Conservation (phyloP, 2,329 filamentous ascomycete species). For the Fusarium redolens region DNA sequence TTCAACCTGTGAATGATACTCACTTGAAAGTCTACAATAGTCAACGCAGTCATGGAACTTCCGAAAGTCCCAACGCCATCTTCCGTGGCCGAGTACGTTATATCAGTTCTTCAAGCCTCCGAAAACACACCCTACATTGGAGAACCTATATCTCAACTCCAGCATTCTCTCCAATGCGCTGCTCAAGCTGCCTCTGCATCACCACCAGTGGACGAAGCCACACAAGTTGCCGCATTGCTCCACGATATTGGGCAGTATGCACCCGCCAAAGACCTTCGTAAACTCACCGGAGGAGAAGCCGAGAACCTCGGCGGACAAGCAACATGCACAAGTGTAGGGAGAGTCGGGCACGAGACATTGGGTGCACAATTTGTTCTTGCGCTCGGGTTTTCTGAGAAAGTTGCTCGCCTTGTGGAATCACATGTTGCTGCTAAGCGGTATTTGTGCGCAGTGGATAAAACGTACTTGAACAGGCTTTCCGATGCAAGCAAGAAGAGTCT, state of each 20-base stretch:
- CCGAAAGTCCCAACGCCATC: neutral
- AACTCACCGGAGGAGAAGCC: neutral
- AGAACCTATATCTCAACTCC: neutral
- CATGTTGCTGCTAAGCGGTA: neutral
- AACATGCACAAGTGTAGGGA: neutral
- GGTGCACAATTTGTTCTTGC: neutral
- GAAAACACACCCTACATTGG: neutral
- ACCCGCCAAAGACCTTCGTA: neutral
- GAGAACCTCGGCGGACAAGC: neutral
- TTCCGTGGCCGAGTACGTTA: neutral
- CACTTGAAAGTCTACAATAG: fast-evolving
- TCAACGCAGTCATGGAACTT: neutral
- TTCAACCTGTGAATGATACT: fast-evolving
- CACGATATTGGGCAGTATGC: neutral
- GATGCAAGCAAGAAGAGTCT: neutral
- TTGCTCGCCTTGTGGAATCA: neutral
- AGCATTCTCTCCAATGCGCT: neutral
- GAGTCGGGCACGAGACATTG: neutral
- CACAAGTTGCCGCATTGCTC: neutral
- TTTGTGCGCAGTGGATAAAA: neutral
- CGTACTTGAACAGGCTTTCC: neutral
- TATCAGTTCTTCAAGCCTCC: neutral
- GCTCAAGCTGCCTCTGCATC: neutral
- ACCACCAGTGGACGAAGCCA: neutral
- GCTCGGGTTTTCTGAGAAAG: neutral